Percentiles rank a stretch among this genome's conserved stretches.
Evolutionary conservation across 371 early-diverging fungal species (phyloP).

Genomic region (Mucor sp.): DNA sequence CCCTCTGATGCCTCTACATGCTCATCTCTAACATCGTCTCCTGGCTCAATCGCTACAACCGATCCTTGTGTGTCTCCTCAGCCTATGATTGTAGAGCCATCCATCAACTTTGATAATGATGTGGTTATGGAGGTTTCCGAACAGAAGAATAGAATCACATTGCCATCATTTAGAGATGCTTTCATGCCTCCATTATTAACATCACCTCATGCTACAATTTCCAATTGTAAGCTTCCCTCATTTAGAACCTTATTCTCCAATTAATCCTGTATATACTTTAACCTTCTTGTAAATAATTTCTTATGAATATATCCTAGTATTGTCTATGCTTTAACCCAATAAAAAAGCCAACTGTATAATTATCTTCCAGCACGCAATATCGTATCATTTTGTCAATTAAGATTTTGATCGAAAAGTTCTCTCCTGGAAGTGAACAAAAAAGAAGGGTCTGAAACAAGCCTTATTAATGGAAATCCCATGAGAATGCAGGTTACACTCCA

Average conservation of each 20-base stretch:
- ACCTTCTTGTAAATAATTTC: neutral
- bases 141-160: neutral
- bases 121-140: neutral
- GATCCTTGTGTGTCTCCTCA: neutral
- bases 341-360: neutral
- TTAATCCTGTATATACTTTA: neutral
- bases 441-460: neutral
- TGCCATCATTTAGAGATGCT: slow-evolving; percentile 11
- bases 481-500: neutral
- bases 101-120: neutral
- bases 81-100: neutral
- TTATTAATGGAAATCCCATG: neutral
- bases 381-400: neutral
- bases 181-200: slow-evolving; percentile 1
- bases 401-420: neutral
- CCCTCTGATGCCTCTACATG: neutral
- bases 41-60: neutral
- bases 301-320: neutral
- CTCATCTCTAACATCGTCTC: slow-evolving; percentile 1
- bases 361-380: neutral
- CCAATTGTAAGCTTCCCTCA: neutral
- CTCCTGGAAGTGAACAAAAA: neutral
- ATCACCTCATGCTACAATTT: neutral
- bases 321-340: neutral
- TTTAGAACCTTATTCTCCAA: slow-evolving; percentile 10